phyloP scores from a whole-genome alignment of 2,329 filamentous ascomycete species.

The Colletotrichum gigasporum region DNA sequence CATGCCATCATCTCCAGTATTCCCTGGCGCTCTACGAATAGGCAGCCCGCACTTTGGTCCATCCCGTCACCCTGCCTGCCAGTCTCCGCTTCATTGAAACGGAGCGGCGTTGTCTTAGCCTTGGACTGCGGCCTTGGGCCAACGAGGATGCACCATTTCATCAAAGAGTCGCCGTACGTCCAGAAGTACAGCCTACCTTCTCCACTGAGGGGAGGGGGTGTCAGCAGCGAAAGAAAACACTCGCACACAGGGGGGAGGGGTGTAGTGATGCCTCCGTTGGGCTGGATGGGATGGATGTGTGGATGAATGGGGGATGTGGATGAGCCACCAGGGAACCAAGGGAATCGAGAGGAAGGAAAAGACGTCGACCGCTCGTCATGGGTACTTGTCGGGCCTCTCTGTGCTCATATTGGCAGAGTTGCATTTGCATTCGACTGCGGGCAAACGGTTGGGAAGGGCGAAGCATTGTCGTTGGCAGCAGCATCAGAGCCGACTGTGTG shows the following conservation, averaged over 20 bases:
- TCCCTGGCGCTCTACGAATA: slow-evolving; percentile 15
- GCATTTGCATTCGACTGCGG: neutral
- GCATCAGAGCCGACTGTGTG: neutral
- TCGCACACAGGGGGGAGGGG: neutral
- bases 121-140: slow-evolving; percentile 13
- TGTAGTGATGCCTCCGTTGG: slow-evolving; percentile 4
- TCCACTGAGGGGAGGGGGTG: slow-evolving; percentile 5
- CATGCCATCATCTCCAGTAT: slow-evolving; percentile 30
- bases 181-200: neutral
- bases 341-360: neutral
- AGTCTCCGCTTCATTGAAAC: slow-evolving; percentile 32
- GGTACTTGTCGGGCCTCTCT: neutral
- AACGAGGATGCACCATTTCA: slow-evolving; percentile 19
- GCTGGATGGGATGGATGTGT: slow-evolving; percentile 18
- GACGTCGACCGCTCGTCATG: neutral
- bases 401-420: neutral
- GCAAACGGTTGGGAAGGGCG: neutral
- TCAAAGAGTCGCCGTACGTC: slow-evolving; percentile 3
- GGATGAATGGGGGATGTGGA: slow-evolving; percentile 25
- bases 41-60: slow-evolving; percentile 1
- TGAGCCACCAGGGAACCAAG: slow-evolving; percentile 1
- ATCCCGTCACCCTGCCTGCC: slow-evolving; percentile 15
- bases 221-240: neutral
- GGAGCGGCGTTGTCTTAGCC: slow-evolving; percentile 22
- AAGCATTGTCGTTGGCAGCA: too few relatives aligned